Evolutionary conservation across 768 basidiomycete species (phyloP).

Genomic region (Hydnomerulius pinastri): DNA sequence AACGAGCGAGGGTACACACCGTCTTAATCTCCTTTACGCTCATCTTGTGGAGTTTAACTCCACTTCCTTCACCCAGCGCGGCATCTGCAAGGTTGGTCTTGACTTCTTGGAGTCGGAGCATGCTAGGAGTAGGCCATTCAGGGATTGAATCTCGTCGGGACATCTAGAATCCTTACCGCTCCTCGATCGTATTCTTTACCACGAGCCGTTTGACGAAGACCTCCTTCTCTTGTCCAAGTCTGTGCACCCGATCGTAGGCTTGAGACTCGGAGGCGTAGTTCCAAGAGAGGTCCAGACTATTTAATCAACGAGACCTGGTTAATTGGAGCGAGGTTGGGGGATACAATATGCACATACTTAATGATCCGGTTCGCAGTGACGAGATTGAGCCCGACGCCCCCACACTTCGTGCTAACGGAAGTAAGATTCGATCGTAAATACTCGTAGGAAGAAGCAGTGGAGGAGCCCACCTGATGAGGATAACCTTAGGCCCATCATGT

Average conservation of each 20-base stretch:
- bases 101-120: slow-evolving; percentile 68
- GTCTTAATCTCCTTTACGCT: slow-evolving; percentile 70
- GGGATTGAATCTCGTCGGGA: neutral
- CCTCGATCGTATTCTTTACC: slow-evolving; percentile 71
- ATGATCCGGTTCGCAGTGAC: slow-evolving; percentile 69
- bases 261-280: slow-evolving; percentile 73
- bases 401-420: slow-evolving; percentile 55
- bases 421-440: slow-evolving; percentile 1
- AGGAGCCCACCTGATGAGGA: slow-evolving; percentile 57
- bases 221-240: slow-evolving; percentile 69
- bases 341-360: slow-evolving; percentile 45
- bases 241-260: slow-evolving; percentile 61
- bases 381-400: slow-evolving; percentile 71
- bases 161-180: slow-evolving; percentile 48
- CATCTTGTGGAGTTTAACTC: slow-evolving; percentile 60
- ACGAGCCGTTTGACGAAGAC: slow-evolving; percentile 70
- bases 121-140: slow-evolving; percentile 37
- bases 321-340: neutral
- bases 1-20: slow-evolving; percentile 48
- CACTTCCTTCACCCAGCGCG: slow-evolving; percentile 68
- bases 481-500: slow-evolving; percentile 57
- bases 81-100: slow-evolving; percentile 68
- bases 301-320: neutral
- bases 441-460: neutral
- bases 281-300: slow-evolving; percentile 73